Percentiles rank a stretch among this genome's conserved stretches.
Evolutionary conservation across 163 green algal species (phyloP).

Genomic region (Chloroidium sp.): DNA sequence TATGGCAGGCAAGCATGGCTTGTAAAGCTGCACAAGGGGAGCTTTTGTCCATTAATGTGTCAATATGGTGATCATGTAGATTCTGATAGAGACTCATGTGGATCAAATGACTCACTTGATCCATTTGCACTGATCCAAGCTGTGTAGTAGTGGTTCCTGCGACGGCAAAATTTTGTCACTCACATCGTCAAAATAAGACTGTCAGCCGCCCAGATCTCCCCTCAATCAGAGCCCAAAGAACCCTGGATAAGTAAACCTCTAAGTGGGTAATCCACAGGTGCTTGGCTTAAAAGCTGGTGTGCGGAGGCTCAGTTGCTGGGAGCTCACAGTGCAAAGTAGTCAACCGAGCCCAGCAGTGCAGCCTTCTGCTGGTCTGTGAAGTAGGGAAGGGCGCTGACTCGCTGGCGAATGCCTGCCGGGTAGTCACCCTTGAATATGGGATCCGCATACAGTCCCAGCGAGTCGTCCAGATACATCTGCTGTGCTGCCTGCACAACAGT

Average conservation of each 20-base stretch:
- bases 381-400: conserved; percentile 16
- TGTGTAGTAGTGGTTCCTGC: too few species aligned
- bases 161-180: too few species aligned
- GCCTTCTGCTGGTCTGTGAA: conserved; percentile 41
- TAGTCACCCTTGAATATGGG: conserved; percentile 44
- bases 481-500: conserved; percentile 23
- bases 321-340: conserved; percentile 46
- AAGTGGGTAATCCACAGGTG: neutral
- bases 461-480: conserved; percentile 30
- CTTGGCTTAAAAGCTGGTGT: neutral
- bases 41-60: too few species aligned
- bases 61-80: too few species aligned
- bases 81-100: too few species aligned
- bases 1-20: too few species aligned
- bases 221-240: neutral
- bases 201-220: too few species aligned
- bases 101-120: too few species aligned
- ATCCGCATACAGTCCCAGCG: conserved; percentile 31
- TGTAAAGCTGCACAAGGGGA: too few species aligned
- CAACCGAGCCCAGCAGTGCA: conserved; percentile 26
- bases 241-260: neutral
- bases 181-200: too few species aligned
- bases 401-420: conserved; percentile 23
- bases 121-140: too few species aligned
- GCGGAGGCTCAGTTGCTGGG: neutral